Conservation (phyloP, 306 rosid genomes). For the Rosa multiflora region DNA sequence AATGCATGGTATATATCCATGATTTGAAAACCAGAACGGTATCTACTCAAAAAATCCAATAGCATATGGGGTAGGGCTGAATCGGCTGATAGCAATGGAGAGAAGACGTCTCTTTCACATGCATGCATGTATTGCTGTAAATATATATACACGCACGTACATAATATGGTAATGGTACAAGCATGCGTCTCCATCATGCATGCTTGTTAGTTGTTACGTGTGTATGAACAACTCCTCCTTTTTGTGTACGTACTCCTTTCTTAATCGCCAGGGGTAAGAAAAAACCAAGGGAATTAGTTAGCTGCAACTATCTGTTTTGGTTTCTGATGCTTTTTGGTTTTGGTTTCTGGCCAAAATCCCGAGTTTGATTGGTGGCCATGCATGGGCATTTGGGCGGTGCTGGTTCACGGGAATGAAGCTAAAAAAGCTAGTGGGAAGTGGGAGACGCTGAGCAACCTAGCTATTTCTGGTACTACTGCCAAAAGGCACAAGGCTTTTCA, state of each 20-base stretch:
- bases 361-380: constrained; percentile 3
- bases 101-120: not conserved
- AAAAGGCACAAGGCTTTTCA: not conserved
- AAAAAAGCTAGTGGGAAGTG: not conserved
- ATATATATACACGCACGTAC: not conserved
- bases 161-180: not conserved
- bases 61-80: not conserved
- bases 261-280: not conserved
- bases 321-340: not conserved
- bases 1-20: not conserved
- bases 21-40: not conserved
- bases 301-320: not conserved
- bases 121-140: not conserved
- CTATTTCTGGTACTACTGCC: not conserved
- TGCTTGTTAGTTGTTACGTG: not conserved
- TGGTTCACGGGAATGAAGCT: not conserved
- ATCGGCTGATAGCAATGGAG: not conserved
- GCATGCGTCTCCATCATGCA: not conserved
- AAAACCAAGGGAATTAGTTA: not conserved
- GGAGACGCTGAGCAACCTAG: not conserved
- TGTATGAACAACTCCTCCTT: not conserved
- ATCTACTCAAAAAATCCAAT: not conserved
- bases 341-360: not conserved
- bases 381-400: not conserved
- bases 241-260: not conserved